Base-by-base conservation (phyloP, 2,329 filamentous ascomycete genomes). In the Botrytis porri region DNA sequence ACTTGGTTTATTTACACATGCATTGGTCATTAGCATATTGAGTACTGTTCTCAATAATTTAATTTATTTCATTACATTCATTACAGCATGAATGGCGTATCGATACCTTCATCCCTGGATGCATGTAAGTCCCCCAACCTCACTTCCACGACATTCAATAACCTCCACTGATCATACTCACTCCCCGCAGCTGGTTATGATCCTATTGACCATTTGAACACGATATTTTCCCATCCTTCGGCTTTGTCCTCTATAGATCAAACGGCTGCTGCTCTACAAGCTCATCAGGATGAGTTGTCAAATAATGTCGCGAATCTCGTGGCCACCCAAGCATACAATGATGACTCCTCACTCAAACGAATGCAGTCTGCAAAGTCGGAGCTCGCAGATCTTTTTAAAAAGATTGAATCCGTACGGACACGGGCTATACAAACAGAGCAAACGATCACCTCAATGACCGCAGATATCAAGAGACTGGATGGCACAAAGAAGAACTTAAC, bases 391-490 rank as follows among this genome's bases (percentile, higher is more conserved):
- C 89, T 99, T 57, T 98, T 99, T 86, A 90, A 90, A 79, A 97
- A 97, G 84, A 98, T 99, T 82, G 95, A 98, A 82, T 93, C 91
- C 76, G 95, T 99, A 72, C 93, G 95, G 72, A 91, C 92, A 78
- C 90, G 95, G 70, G 96, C 96, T 54, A 89, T 97, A 78, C 90
- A 95, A 85, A 98, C 96, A 32, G 96, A 99, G 83, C 92, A 94
- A 81, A 92, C 95, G 77, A 99, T 99, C 81, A 98, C 95, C 64
- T 94, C 94, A 77, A 99, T 99, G 96, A 99, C 96, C 75, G 94
- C 96, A 73, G 96, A 99, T 80, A 99, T 99, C 82, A 99, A 99
- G 85, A 91, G 95, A 77, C 87, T 99, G 76, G 96, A 99, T 83
- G 93, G 93, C 82, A 98, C 96, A 54, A 99, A 99, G 86, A 92